Conservation (phyloP, 1,284 basidiomycete species). For the Cerrena zonata region DNA sequence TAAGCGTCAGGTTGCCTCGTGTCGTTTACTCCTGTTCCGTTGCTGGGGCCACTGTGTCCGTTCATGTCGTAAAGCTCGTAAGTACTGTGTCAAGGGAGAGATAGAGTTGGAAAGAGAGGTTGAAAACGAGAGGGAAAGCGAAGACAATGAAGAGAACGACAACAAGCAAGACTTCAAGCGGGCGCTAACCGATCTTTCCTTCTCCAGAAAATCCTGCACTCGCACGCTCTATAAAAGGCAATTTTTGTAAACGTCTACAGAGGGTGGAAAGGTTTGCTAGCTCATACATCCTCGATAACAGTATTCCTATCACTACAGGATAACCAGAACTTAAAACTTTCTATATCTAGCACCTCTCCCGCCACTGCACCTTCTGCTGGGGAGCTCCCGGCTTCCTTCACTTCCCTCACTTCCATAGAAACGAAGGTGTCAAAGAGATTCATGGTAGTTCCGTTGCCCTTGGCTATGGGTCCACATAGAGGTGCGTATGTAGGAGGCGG, state of each 20-base stretch:
- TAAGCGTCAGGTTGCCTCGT: slow-evolving; percentile 17
- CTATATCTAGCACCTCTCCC: slow-evolving; percentile 36
- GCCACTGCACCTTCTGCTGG: slow-evolving; percentile 21
- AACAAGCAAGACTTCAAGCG: neutral
- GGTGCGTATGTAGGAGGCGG: slow-evolving; percentile 50
- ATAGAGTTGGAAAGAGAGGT: slow-evolving; percentile 6
- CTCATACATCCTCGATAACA: too few relatives aligned
- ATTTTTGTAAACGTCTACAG: too few relatives aligned
- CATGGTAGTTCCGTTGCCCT: slow-evolving; percentile 35
- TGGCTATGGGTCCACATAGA: slow-evolving; percentile 44
- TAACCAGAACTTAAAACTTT: slow-evolving; percentile 30
- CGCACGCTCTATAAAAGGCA: neutral
- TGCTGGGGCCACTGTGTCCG: slow-evolving; percentile 29
- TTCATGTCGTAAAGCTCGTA: slow-evolving; percentile 20
- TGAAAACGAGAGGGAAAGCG: neutral
- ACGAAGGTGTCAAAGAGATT: slow-evolving; percentile 65
- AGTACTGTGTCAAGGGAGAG: neutral
- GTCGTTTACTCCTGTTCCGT: slow-evolving; percentile 21
- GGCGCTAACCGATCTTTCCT: neutral
- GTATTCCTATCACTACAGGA: neutral
- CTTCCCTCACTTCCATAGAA: slow-evolving; percentile 34
- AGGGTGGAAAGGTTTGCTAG: too few relatives aligned
- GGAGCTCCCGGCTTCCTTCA: neutral
- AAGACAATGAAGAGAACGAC: neutral
- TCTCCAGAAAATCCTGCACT: neutral